Evolutionary conservation across 768 basidiomycete species (phyloP), one percentile per base, ranked within the genome.

Genomic region (Macrolepiota dolichaula): DNA sequence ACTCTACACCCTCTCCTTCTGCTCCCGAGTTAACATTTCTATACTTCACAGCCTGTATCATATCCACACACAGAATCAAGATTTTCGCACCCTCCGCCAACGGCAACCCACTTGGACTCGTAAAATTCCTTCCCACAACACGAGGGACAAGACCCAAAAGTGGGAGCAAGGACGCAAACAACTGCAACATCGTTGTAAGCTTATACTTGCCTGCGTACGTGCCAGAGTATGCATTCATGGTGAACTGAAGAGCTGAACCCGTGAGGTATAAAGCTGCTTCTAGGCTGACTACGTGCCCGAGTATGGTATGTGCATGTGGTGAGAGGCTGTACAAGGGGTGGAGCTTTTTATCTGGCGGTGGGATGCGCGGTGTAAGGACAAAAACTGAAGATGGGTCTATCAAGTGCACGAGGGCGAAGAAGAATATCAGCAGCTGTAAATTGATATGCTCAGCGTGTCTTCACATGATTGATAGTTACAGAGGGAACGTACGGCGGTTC

Each of bases 161-260:
- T 15, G 13, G 57, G 2, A 40, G 51, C 24, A 17, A 12, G 4
- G 12, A 17, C 40, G 40, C 38, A 37, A 57, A 13, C 19, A 62
- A 27, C 12, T 36, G n/a, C 12, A 35, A 59, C 15, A 36, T 51
- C 37, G 40, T 57, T 17, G 25, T 35, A 2, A 61, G 3, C 40
- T 64, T 65, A 37, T 67, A 70, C 4, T 61, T 63, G 13, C 73
- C 73, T 1, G 71, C 71, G 44, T 66, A 72, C 9, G 64, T 61
- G 24, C 56, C 55, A 1, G 64, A 61, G 25, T 64, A 62, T 60
- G 56, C 61, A 55, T 70, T 74, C 60, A 74, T 53, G 47, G 65
- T 46, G 17, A 71, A 50, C 57, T 72, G 71, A 37, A 67, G 66
- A 5, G 67, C 49, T 12, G 29, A 22, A 2, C 70, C 69, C 1